These are phyloP conservation scores for Gardenia jasminoides DNA, from an alignment of 257 asterid genomes.

Conservation along the genomic window DNA sequence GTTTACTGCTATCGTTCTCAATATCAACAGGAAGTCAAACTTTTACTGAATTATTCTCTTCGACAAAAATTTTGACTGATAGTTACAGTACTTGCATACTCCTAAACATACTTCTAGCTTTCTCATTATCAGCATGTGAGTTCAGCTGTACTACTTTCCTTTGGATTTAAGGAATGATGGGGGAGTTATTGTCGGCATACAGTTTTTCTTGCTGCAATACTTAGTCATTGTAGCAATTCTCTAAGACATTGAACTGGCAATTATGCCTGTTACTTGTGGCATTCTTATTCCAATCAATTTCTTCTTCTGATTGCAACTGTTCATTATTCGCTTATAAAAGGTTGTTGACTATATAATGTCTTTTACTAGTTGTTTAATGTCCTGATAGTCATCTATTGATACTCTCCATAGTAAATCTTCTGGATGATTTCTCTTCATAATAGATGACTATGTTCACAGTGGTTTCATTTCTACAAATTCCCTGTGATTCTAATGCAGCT, in stretches of 20 bases:
- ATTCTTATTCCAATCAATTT: not conserved
- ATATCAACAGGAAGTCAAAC: not conserved
- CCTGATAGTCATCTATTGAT: not conserved
- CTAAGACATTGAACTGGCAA: not conserved
- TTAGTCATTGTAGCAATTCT: not conserved
- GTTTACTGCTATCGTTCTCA: not conserved
- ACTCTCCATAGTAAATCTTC: not conserved
- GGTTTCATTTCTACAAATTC: not conserved
- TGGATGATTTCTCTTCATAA: not conserved
- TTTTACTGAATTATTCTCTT: not conserved
- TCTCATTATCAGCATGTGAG: not conserved
- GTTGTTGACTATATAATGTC: not conserved
- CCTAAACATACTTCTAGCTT: not conserved
- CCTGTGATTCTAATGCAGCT: conserved; percentile 38
- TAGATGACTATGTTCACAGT: not conserved
- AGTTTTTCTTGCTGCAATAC: not conserved
- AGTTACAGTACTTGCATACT: not conserved
- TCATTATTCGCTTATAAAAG: not conserved
- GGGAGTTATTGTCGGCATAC: not conserved
- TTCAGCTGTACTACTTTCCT: not conserved
- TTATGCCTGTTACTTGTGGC: not conserved
- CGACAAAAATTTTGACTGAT: not conserved
- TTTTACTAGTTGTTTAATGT: not conserved
- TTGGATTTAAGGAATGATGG: not conserved
- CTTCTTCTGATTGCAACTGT: not conserved